Conservation (phyloP, 1,139 yeast genomes). For the Pichia sp. region DNA sequence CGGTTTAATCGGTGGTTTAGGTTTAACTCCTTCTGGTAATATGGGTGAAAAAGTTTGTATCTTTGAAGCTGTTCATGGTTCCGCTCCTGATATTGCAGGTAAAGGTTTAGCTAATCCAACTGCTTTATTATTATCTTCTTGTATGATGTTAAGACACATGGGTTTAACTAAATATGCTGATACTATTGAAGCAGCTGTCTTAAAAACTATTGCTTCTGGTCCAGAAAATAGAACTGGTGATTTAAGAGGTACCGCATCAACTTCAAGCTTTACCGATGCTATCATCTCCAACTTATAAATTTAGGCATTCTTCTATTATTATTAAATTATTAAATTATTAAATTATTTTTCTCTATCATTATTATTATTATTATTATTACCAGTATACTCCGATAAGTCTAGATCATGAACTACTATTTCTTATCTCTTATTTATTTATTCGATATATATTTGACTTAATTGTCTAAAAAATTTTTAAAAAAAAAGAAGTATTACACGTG, state of each 20-base stretch:
- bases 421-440: not conserved
- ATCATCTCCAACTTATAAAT: slow-evolving; percentile 53
- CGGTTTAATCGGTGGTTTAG: slow-evolving; percentile 97
- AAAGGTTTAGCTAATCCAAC: slow-evolving; percentile 99
- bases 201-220: slow-evolving; percentile 91
- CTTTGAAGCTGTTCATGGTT: slow-evolving; percentile 98
- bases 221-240: slow-evolving; percentile 93
- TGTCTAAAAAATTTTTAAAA: too few relatives aligned
- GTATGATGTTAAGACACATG: slow-evolving; percentile 99
- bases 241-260: slow-evolving; percentile 87
- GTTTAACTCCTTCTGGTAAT: slow-evolving; percentile 98
- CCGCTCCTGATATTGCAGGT: slow-evolving; percentile 98
- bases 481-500: too few relatives aligned
- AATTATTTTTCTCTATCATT: not conserved
- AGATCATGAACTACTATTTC: too few relatives aligned
- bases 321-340: slow-evolving; percentile 30
- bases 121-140: slow-evolving; percentile 88
- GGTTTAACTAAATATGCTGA: slow-evolving; percentile 74
- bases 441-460: too few relatives aligned
- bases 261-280: slow-evolving; percentile 81
- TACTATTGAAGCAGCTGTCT: slow-evolving; percentile 81
- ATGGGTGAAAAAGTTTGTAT: slow-evolving; percentile 97
- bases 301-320: slow-evolving; percentile 57
- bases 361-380: not conserved
- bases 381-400: too few relatives aligned